Base-by-base conservation (phyloP, 495 filamentous ascomycete species). In the Pseudoneurospora amorphoporcata region DNA sequence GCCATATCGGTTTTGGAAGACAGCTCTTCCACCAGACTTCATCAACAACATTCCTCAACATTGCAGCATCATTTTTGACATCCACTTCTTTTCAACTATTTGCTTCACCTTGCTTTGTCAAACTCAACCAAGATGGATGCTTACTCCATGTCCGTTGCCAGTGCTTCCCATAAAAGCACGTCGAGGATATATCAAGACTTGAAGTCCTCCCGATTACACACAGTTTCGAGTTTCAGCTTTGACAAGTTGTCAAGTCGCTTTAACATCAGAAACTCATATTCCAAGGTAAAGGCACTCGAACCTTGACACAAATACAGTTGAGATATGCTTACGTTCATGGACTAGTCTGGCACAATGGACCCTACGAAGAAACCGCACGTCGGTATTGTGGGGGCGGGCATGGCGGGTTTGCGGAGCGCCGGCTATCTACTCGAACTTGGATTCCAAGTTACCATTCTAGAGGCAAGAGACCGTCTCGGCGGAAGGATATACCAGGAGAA, bases 351-450 rank as follows among this genome's bases (percentile, higher is more conserved):
- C 71, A 80, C 77, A 8, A 75, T 78, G 32, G 76, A 72, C 53
- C 74, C 78, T 38, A 78, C 73, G 39, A 80, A 74, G 61, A 81
- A 74, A 65, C 83, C 84, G 8, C 84, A 84, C 61, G 70, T 98
- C 37, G 91, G 91, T 16, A 82, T 99, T 19, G 86, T 99, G 68
- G 95, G 95, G 17, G 95, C 93, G 43, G 95, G 95, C 37, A 77
- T 97, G 29, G 87, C 95, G n/a, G 95, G 95, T 19, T 82, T 99
- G 38, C 85, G 93, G 74, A 95, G 93, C 77, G 93, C 95, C 10
- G 92, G 97, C 77, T 84, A 96, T 35, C 86, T 98, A 4, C 80
- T 92, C 23, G 88, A 92, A 70, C 88, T 92, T 80, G 94, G 94
- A 16, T 91, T 91, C 68, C 84, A 88, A 65, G 94, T 98, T 68